A percentile compares a stretch with the other conserved stretches of the same genome.
Conservation (phyloP, 768 basidiomycete genomes). For the Hortiboletus campestris region DNA sequence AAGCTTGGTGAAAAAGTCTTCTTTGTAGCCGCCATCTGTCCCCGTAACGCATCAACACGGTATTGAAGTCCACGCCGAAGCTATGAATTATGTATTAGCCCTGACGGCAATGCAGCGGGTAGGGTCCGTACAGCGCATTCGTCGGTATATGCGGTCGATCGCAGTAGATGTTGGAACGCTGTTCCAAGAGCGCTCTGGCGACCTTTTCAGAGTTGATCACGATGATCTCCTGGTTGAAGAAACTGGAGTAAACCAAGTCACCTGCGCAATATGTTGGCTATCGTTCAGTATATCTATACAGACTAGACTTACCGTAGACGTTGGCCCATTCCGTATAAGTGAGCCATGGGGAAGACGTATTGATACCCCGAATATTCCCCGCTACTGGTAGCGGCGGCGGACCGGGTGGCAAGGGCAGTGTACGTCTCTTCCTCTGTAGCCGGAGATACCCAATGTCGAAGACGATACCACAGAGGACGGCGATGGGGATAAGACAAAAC, state of each 20-base stretch:
- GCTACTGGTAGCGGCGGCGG: constrained; percentile 17
- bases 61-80: constrained; percentile 36
- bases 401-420: constrained; percentile 19
- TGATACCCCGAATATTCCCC: constrained; percentile 20
- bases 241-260: constrained; percentile 24
- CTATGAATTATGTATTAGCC: constrained; percentile 4
- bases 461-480: constrained; percentile 8
- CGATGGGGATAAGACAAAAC: constrained; percentile 10
- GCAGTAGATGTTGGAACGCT: constrained; percentile 29
- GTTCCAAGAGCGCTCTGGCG: constrained; percentile 26
- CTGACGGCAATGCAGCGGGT: neutral
- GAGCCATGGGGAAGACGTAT: constrained; percentile 16
- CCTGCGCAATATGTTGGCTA: constrained; percentile 14
- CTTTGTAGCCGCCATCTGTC: constrained; percentile 37
- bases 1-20: constrained; percentile 36
- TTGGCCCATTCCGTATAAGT: constrained; percentile 19
- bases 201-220: constrained; percentile 29
- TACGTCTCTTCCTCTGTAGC: constrained; percentile 1
- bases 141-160: constrained; percentile 30
- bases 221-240: constrained; percentile 25
- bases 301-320: constrained; percentile 10
- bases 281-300: neutral
- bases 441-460: constrained; percentile 2
- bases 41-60: constrained; percentile 36
- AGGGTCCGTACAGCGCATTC: constrained; percentile 13